Percentiles rank a stretch among this genome's conserved stretches.
Conservation (phyloP, 768 basidiomycete genomes). For the Russula brevipes region DNA sequence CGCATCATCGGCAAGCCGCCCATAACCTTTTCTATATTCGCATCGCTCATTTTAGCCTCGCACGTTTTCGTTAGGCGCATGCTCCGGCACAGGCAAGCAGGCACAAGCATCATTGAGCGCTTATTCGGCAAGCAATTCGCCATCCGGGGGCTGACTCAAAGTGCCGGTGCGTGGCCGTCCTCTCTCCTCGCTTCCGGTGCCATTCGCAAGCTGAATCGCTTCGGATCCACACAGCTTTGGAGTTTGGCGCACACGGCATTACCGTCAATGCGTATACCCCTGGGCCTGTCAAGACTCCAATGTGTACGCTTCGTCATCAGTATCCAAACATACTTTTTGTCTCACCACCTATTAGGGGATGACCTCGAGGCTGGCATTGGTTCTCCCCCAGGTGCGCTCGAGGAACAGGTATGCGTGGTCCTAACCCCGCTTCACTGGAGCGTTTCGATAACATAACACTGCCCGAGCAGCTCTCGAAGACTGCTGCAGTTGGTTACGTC, state of each 20-base stretch:
- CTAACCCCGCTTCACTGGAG: too few species aligned
- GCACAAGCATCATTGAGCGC: constrained; percentile 21
- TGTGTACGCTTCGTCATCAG: constrained; percentile 16
- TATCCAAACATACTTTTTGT: not conserved
- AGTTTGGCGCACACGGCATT: constrained; percentile 24
- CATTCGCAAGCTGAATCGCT: not conserved
- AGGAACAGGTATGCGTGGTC: constrained; percentile 11
- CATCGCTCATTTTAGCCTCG: not conserved
- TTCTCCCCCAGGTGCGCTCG: constrained; percentile 12
- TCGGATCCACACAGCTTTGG: constrained; percentile 20
- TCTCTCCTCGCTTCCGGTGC: not conserved
- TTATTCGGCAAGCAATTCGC: constrained; percentile 33
- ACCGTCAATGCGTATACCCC: constrained; percentile 28
- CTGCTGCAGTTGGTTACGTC: constrained; percentile 25
- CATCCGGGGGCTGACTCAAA: constrained; percentile 31
- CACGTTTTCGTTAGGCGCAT: constrained; percentile 15
- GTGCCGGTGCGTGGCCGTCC: constrained; percentile 15
- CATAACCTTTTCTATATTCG: not conserved
- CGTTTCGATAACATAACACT: not conserved
- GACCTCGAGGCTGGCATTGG: constrained; percentile 7
- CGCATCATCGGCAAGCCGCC: constrained; percentile 26
- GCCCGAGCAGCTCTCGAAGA: constrained; percentile 12
- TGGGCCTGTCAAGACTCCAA: constrained; percentile 22
- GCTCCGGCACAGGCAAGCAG: constrained; percentile 6
- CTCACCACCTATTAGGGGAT: constrained; percentile 12